Conservation (phyloP, 768 basidiomycete species). For the Dioszegia aurantiaca region DNA sequence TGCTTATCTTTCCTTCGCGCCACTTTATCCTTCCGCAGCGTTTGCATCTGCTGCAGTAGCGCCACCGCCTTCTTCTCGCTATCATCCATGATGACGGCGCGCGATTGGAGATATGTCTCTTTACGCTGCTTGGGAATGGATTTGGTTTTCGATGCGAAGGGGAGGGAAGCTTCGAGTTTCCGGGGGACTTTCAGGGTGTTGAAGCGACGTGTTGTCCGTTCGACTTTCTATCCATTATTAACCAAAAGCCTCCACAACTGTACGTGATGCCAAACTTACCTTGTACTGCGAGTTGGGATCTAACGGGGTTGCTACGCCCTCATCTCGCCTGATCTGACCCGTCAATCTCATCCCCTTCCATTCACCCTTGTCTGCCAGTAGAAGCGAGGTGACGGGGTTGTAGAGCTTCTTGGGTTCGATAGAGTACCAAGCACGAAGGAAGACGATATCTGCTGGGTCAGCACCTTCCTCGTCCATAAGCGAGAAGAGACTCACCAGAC, state of each 20-base stretch:
- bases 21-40: conserved; percentile 84
- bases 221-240: conserved; percentile 57
- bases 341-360: conserved; percentile 97
- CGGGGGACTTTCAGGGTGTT: conserved; percentile 83
- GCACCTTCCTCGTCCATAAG: neutral
- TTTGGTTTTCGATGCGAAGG: conserved; percentile 90
- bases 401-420: conserved; percentile 93
- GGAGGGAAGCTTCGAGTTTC: conserved; percentile 84
- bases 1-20: conserved; percentile 78
- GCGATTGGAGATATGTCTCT: conserved; percentile 86
- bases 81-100: conserved; percentile 90
- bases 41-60: conserved; percentile 87
- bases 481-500: conserved; percentile 66
- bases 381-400: conserved; percentile 88
- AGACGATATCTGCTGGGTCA: conserved; percentile 72
- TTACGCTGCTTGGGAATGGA: conserved; percentile 68
- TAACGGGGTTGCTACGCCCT: conserved; percentile 75
- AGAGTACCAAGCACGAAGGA: conserved; percentile 94
- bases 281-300: conserved; percentile 85
- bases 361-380: conserved; percentile 72
- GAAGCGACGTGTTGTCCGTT: conserved; percentile 77
- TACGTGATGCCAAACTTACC: conserved; percentile 51
- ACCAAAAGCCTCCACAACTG: neutral
- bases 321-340: conserved; percentile 82
- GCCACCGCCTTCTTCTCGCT: conserved; percentile 91